A percentile compares a stretch with the other conserved stretches of the same genome.
Conservation (phyloP, 2,329 filamentous ascomycete genomes). For the Alternaria angustiovoidea region DNA sequence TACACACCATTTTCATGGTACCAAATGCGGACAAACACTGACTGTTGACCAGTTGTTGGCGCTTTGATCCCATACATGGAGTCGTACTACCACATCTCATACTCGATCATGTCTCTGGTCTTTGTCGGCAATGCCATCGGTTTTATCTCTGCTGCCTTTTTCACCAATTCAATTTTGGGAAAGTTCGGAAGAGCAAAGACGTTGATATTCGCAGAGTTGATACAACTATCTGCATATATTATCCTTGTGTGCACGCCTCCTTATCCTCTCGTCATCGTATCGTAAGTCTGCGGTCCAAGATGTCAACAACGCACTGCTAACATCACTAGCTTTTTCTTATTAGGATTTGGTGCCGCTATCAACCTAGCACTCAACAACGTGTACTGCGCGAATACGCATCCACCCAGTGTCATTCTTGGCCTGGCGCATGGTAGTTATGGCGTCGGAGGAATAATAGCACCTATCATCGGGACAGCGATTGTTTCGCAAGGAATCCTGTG, state of each 20-base stretch:
- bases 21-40: slow-evolving; percentile 6
- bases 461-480: slow-evolving; percentile 77
- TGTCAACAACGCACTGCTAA: slow-evolving; percentile 16
- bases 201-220: slow-evolving; percentile 65
- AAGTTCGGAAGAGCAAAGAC: slow-evolving; percentile 72
- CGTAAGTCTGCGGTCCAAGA: slow-evolving; percentile 37
- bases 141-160: slow-evolving; percentile 75
- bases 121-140: slow-evolving; percentile 81
- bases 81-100: slow-evolving; percentile 76
- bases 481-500: slow-evolving; percentile 69
- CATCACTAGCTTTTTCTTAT: slow-evolving; percentile 67
- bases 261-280: slow-evolving; percentile 70
- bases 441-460: slow-evolving; percentile 64
- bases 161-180: slow-evolving; percentile 69
- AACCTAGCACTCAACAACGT: slow-evolving; percentile 65
- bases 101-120: slow-evolving; percentile 80
- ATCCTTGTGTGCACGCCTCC: slow-evolving; percentile 73
- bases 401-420: slow-evolving; percentile 64
- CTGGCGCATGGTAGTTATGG: slow-evolving; percentile 70
- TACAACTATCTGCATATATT: slow-evolving; percentile 69
- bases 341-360: slow-evolving; percentile 63
- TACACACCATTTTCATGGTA: neutral
- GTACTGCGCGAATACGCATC: slow-evolving; percentile 62
- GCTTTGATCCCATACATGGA: slow-evolving; percentile 85
- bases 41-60: slow-evolving; percentile 63